Percentiles rank a stretch among this genome's conserved stretches.
These are phyloP conservation scores for thale cress (Arabidopsis thaliana) DNA, from an alignment of 345 rosid species.

Conservation along the genomic window DNA sequence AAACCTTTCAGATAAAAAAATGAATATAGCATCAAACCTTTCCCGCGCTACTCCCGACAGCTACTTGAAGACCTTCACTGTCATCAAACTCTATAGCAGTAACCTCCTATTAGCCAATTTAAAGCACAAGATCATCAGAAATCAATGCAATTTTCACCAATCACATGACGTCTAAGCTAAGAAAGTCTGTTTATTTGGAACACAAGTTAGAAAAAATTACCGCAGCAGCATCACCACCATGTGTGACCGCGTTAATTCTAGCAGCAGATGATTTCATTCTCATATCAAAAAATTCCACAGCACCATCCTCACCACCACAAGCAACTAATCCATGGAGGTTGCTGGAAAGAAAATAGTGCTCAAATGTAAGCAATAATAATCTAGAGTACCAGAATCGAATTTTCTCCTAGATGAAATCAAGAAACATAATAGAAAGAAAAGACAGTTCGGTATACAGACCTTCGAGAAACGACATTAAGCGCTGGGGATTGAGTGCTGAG, in stretches of 20 bases:
- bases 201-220: constrained; percentile 44
- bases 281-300: constrained; percentile 90
- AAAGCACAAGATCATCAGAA: constrained; percentile 4
- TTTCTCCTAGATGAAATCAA: neutral
- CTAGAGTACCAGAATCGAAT: neutral
- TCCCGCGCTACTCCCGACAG: constrained; percentile 90
- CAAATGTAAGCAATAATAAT: constrained; percentile 34
- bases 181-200: constrained; percentile 21
- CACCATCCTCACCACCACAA: constrained; percentile 99
- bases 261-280: constrained; percentile 82
- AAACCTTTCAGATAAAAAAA: neutral
- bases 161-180: constrained; percentile 1
- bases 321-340: constrained; percentile 91
- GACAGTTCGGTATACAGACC: constrained; percentile 52
- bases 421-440: neutral
- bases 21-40: constrained; percentile 59
- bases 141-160: neutral
- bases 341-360: constrained; percentile 48
- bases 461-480: constrained; percentile 85
- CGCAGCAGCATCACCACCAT: constrained; percentile 73
- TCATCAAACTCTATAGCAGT: constrained; percentile 86
- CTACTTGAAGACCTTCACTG: constrained; percentile 79
- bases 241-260: constrained; percentile 79
- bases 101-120: constrained; percentile 65
- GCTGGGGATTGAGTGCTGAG: constrained; percentile 85